phyloP scores from a whole-genome alignment of 306 rosid species.

The Adenanthera pavonina region DNA sequence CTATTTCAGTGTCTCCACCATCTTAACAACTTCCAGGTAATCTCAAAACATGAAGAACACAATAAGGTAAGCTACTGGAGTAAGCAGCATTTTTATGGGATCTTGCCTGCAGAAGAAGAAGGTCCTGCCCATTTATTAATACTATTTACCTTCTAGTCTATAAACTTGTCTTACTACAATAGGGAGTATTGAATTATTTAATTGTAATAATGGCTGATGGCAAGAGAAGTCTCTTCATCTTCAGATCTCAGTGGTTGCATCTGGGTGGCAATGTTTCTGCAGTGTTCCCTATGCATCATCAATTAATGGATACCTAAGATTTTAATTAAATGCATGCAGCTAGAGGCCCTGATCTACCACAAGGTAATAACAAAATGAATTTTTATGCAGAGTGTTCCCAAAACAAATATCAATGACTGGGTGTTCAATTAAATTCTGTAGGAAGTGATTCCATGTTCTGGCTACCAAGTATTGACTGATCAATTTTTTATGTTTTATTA shows the following conservation, averaged over 20 bases:
- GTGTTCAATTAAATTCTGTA: neutral
- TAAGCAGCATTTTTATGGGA: neutral
- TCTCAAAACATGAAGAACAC: neutral
- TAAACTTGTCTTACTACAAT: neutral
- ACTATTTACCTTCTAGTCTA: too few species aligned
- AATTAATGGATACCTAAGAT: neutral
- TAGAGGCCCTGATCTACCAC: too few species aligned
- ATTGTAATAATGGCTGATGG: neutral
- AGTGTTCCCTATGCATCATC: neutral
- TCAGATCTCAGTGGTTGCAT: conserved; percentile 22
- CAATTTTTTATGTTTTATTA: neutral
- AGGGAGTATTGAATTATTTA: neutral
- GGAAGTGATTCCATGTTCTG: neutral
- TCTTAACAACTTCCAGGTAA: neutral
- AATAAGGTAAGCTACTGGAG: neutral
- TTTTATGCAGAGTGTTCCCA: neutral
- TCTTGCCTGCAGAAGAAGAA: conserved; percentile 16
- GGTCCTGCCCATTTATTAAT: neutral
- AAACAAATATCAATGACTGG: neutral
- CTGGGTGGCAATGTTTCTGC: conserved; percentile 12
- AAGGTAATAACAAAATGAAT: neutral
- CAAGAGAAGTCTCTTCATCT: neutral
- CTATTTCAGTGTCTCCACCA: neutral
- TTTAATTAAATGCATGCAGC: neutral
- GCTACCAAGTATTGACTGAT: neutral